Conservation (phyloP, 2,329 filamentous ascomycete genomes). For the Penicillium sp. region DNA sequence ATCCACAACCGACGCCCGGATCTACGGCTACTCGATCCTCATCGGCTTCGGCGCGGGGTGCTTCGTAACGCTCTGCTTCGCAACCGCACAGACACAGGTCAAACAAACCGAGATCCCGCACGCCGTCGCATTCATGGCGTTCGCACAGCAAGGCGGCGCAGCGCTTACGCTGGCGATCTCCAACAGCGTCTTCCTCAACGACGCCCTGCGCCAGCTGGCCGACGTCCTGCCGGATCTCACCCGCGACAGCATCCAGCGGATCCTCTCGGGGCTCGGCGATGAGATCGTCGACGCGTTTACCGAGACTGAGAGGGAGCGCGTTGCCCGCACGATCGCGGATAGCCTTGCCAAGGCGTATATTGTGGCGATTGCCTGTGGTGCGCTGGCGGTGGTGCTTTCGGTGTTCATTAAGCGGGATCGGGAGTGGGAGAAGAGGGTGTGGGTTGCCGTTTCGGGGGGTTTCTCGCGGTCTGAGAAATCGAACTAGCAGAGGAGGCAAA, state of each 20-base stretch:
- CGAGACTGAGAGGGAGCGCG: not conserved
- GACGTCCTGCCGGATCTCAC: not conserved
- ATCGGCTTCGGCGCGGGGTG: conserved; percentile 29
- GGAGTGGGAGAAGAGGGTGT: not conserved
- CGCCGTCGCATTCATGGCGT: not conserved
- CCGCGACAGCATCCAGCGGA: not conserved
- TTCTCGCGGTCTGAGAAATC: no score
- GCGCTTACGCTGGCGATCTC: not conserved
- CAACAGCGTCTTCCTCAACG: conserved; percentile 3
- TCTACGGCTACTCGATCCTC: conserved; percentile 35
- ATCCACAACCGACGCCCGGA: conserved; percentile 20
- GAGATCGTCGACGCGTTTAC: not conserved
- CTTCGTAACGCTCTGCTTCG: conserved; percentile 26
- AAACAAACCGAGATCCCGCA: not conserved
- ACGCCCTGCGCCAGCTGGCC: not conserved
- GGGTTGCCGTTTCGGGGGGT: no score
- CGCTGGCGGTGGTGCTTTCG: not conserved
- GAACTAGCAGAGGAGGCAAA: no score
- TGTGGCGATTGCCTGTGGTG: not conserved
- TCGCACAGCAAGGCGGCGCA: not conserved
- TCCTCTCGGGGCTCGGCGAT: not conserved
- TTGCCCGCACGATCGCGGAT: not conserved
- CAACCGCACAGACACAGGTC: conserved; percentile 24
- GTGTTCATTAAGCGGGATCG: not conserved
- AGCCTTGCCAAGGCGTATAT: not conserved